Evolutionary conservation across 306 rosid genomes (phyloP).

Genomic region (Sechiopsis laciniata): DNA sequence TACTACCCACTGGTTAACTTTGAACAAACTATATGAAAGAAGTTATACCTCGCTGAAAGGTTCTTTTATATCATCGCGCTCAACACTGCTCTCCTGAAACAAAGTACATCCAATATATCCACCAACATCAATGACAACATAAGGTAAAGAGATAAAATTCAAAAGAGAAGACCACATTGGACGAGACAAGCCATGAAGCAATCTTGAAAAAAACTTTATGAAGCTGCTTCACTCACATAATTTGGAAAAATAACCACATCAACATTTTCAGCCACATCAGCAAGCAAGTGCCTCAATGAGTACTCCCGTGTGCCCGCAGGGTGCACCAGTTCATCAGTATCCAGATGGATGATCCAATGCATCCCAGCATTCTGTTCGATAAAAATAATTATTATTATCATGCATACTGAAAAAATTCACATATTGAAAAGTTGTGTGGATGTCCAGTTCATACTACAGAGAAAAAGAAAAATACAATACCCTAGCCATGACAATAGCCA

Average conservation of each 20-base stretch:
- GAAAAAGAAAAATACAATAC: conserved; percentile 39
- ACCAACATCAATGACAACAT: conserved; percentile 11
- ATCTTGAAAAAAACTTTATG: neutral
- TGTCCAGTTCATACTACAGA: conserved; percentile 8
- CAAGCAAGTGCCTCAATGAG: conserved; percentile 73
- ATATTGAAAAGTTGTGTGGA: neutral
- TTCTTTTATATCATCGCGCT: conserved; percentile 75
- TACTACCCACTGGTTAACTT: neutral
- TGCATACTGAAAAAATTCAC: neutral
- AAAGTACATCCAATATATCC: conserved; percentile 21
- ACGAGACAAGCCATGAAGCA: neutral
- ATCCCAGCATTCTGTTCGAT: conserved; percentile 60
- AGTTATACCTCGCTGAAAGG: conserved; percentile 87
- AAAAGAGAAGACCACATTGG: neutral
- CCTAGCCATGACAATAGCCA: conserved; percentile 98
- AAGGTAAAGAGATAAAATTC: neutral
- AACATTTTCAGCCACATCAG: conserved; percentile 77
- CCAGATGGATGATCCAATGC: conserved; percentile 98
- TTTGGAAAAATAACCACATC: conserved; percentile 92
- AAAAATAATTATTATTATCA: neutral
- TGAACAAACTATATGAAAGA: neutral
- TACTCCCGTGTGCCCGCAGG: conserved; percentile 73
- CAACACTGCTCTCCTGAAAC: conserved; percentile 88
- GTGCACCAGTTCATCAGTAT: conserved; percentile 80
- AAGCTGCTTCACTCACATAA: conserved; percentile 53